These are phyloP conservation scores for Trichoderma virens DNA, from an alignment of 495 filamentous ascomycete genomes.

Conservation along the genomic window DNA sequence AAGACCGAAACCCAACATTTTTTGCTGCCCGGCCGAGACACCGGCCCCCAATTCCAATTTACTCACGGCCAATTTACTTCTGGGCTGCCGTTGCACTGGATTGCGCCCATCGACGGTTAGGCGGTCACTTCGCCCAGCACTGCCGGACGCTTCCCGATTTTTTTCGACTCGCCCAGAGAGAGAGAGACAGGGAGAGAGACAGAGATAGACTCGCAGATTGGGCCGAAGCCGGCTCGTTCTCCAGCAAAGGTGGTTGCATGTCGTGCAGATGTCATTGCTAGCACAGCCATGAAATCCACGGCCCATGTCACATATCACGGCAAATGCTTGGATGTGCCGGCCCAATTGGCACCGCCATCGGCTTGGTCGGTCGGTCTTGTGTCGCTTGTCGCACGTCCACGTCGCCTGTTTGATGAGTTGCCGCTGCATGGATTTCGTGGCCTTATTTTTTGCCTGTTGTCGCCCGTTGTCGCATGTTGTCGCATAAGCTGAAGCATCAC, in stretches of 20 bases:
- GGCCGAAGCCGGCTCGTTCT: too few relatives aligned
- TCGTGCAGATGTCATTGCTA: neutral
- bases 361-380: neutral
- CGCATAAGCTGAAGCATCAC: neutral
- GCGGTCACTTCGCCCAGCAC: too few relatives aligned
- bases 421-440: neutral
- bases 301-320: neutral
- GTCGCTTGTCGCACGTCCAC: slow-evolving; percentile 1
- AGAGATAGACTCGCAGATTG: too few relatives aligned
- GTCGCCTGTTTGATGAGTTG: neutral
- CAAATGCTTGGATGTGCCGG: neutral
- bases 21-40: neutral
- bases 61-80: too few relatives aligned
- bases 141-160: neutral
- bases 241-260: neutral
- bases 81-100: too few relatives aligned
- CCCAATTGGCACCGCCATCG: neutral
- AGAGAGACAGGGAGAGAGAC: too few relatives aligned
- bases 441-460: neutral
- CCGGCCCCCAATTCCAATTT: too few relatives aligned
- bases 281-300: neutral
- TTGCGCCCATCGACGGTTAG: too few relatives aligned
- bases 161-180: too few relatives aligned
- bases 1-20: slow-evolving; percentile 1
- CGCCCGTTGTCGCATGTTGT: neutral